These are phyloP conservation scores for Syzygium aromaticum DNA, from an alignment of 345 rosid species.

Conservation along the genomic window DNA sequence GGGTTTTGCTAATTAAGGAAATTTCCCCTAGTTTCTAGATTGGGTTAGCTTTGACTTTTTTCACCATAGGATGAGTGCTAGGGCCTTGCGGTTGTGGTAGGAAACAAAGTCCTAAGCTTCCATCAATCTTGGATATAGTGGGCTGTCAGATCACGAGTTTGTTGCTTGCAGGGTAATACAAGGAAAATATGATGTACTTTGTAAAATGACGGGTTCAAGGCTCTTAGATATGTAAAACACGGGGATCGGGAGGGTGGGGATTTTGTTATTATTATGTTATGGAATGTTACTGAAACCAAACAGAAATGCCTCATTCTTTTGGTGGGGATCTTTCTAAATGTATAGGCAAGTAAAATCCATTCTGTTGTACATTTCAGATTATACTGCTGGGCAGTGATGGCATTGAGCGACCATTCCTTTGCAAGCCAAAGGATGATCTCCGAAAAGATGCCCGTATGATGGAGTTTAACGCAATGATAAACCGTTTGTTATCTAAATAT, in stretches of 20 bases:
- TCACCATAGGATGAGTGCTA: not conserved
- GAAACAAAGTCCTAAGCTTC: not conserved
- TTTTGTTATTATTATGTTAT: not conserved
- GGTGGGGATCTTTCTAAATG: not conserved
- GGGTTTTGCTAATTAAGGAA: not conserved
- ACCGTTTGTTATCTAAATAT: conserved; percentile 77
- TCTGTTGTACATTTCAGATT: conserved; percentile 38
- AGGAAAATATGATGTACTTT: not conserved
- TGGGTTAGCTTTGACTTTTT: not conserved
- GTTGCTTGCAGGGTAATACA: not conserved
- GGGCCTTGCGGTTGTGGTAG: not conserved
- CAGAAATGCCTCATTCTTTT: not conserved
- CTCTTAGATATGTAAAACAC: not conserved
- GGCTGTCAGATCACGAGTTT: not conserved
- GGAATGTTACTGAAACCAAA: not conserved
- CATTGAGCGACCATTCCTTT: conserved; percentile 82
- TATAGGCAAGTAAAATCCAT: not conserved
- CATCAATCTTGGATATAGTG: not conserved
- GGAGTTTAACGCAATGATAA: conserved; percentile 98
- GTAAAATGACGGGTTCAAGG: not conserved
- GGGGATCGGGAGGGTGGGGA: not conserved
- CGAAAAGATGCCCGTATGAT: conserved; percentile 99
- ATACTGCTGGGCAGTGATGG: conserved; percentile 93
- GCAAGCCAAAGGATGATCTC: conserved; percentile 98
- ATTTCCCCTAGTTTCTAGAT: not conserved